These are phyloP conservation scores for Eucalyptus virginea DNA, from an alignment of 345 rosid species.

Conservation along the genomic window DNA sequence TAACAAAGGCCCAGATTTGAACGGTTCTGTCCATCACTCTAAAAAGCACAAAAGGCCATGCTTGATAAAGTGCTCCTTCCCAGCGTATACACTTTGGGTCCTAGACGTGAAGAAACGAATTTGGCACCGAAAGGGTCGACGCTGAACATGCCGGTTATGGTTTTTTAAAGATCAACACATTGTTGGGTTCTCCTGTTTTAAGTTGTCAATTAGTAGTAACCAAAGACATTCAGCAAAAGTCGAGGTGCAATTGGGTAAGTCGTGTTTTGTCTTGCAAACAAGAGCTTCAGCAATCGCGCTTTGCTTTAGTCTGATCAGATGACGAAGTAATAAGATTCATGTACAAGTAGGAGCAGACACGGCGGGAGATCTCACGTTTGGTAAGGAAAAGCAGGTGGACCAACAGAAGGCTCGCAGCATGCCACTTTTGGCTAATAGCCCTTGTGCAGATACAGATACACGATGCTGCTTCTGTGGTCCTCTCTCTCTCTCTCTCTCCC, in stretches of 20 bases:
- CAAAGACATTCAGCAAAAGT: not conserved
- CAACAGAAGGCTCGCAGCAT: not conserved
- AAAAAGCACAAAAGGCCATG: not conserved
- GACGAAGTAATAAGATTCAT: not conserved
- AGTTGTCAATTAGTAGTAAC: not conserved
- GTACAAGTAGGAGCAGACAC: not conserved
- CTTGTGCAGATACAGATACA: not conserved
- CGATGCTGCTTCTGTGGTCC: not conserved
- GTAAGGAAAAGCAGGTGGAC: not conserved
- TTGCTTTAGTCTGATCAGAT: not conserved
- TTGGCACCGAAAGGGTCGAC: not conserved
- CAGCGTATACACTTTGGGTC: not conserved
- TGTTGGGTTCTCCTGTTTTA: not conserved
- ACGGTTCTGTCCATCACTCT: not conserved
- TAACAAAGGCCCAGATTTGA: not conserved
- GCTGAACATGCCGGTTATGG: not conserved
- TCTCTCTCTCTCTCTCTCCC: not conserved
- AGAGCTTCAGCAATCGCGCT: not conserved
- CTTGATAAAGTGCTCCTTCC: not conserved
- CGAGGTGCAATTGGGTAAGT: not conserved
- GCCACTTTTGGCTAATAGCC: not conserved
- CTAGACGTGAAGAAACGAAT: not conserved
- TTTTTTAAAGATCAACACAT: not conserved
- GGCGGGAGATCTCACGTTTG: not conserved
- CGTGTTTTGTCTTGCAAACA: not conserved